These are phyloP conservation scores for Pestalotiopsis sp. DNA, from an alignment of 2,329 filamentous ascomycete species.

Conservation along the genomic window DNA sequence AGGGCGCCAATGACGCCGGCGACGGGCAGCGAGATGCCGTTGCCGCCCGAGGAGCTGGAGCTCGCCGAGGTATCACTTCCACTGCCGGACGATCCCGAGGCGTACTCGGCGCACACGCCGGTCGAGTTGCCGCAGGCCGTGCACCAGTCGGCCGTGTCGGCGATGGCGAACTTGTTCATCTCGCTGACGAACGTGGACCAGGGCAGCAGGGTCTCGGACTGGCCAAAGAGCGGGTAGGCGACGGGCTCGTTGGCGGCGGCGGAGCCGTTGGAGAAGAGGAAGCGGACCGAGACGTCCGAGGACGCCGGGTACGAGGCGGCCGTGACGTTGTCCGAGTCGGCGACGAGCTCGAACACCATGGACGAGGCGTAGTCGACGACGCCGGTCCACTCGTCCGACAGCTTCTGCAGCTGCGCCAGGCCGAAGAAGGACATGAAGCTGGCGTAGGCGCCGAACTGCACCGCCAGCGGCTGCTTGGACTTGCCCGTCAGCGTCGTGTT, in stretches of 20 bases:
- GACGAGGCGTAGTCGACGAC: constrained; percentile 83
- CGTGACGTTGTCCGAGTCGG: constrained; percentile 44
- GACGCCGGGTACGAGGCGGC: constrained; percentile 49
- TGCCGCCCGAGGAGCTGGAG: constrained; percentile 23
- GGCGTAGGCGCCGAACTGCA: constrained; percentile 65
- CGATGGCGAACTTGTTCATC: constrained; percentile 70
- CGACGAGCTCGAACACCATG: constrained; percentile 77
- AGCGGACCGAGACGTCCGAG: constrained; percentile 59
- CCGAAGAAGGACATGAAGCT: constrained; percentile 68
- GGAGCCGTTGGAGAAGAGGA: constrained; percentile 64
- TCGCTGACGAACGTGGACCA: constrained; percentile 70
- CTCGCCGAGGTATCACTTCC: constrained; percentile 26
- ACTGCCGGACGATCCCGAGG: constrained; percentile 10
- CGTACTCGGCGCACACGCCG: constrained; percentile 60
- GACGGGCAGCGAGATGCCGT: constrained; percentile 67
- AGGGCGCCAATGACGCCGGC: constrained; percentile 82
- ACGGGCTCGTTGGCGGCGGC: constrained; percentile 53
- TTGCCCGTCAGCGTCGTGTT: constrained; percentile 50
- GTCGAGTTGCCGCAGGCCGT: constrained; percentile 72
- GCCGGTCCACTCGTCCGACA: constrained; percentile 68
- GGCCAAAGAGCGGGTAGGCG: constrained; percentile 63
- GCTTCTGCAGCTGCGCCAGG: constrained; percentile 52
- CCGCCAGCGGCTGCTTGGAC: constrained; percentile 42
- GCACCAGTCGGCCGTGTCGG: constrained; percentile 73
- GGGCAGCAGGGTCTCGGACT: constrained; percentile 54